phyloP scores from a whole-genome alignment of 176 grass and related monocot species.

The Puya raimondii region DNA sequence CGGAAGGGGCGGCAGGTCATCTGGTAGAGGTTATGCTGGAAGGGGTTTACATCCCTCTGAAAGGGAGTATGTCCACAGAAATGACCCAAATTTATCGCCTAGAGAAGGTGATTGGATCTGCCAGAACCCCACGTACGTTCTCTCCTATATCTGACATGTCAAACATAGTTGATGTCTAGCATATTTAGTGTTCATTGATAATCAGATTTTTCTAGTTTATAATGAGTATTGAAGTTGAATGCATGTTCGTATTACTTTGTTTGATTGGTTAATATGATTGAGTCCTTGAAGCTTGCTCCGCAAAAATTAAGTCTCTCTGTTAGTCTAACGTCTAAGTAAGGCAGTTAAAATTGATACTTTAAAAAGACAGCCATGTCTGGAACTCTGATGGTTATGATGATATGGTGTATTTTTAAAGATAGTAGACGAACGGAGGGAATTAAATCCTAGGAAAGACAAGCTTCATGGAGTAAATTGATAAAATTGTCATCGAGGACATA shows the following conservation, averaged over 20 bases:
- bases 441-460: too few relatives aligned
- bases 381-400: too few relatives aligned
- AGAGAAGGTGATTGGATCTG: conserved; percentile 99
- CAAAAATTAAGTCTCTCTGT: not conserved
- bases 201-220: not conserved
- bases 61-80: conserved; percentile 78
- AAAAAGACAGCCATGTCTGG: too few relatives aligned
- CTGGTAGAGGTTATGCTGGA: conserved; percentile 44
- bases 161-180: not conserved
- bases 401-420: too few relatives aligned
- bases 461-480: too few relatives aligned
- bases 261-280: not conserved
- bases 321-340: too few relatives aligned
- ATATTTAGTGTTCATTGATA: not conserved
- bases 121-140: conserved; percentile 58
- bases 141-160: not conserved
- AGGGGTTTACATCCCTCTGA: conserved; percentile 39
- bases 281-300: not conserved
- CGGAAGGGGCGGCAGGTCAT: conserved; percentile 49
- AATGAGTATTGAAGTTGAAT: not conserved
- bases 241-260: not conserved
- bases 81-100: conserved; percentile 91
- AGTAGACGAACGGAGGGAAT: too few relatives aligned
- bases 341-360: too few relatives aligned
- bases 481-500: too few relatives aligned